These are phyloP conservation scores for Beauveria medogensis DNA, from an alignment of 2,329 filamentous ascomycete genomes.

Conservation along the genomic window DNA sequence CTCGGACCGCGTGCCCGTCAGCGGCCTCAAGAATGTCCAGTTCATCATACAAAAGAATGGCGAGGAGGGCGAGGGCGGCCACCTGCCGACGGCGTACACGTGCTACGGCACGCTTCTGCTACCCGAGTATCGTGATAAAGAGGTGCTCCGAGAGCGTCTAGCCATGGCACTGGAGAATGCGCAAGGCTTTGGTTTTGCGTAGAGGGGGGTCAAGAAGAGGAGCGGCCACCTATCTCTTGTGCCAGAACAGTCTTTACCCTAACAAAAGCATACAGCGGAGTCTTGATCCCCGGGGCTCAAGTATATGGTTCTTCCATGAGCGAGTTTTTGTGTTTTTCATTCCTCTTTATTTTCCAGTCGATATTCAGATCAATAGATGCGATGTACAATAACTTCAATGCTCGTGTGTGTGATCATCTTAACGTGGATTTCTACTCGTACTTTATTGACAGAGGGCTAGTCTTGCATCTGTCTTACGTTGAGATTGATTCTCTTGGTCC, in stretches of 20 bases:
- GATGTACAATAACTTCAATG: neutral
- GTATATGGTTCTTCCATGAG: neutral
- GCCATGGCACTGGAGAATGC: slow-evolving; percentile 82
- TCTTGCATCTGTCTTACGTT: slow-evolving; percentile 86
- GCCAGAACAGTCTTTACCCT: too few species aligned
- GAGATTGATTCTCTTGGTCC: slow-evolving; percentile 76
- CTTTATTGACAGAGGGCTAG: slow-evolving; percentile 15
- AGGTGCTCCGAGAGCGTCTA: slow-evolving; percentile 65
- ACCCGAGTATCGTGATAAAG: slow-evolving; percentile 68
- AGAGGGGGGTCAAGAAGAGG: slow-evolving; percentile 7
- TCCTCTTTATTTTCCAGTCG: neutral
- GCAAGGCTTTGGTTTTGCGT: slow-evolving; percentile 82
- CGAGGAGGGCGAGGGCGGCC: slow-evolving; percentile 44
- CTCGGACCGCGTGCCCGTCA: slow-evolving; percentile 81
- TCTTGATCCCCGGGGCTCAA: neutral
- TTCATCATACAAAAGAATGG: slow-evolving; percentile 79
- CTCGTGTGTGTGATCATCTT: neutral
- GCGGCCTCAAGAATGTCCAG: slow-evolving; percentile 71
- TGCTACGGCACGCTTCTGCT: slow-evolving; percentile 86
- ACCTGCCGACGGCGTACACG: slow-evolving; percentile 79
- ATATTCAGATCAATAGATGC: slow-evolving; percentile 3
- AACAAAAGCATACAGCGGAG: neutral
- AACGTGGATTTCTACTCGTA: neutral
- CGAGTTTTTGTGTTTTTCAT: neutral
- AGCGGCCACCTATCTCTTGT: too few species aligned